These are phyloP conservation scores for Capsella bursapastoris DNA, from an alignment of 345 rosid species.

Conservation along the genomic window DNA sequence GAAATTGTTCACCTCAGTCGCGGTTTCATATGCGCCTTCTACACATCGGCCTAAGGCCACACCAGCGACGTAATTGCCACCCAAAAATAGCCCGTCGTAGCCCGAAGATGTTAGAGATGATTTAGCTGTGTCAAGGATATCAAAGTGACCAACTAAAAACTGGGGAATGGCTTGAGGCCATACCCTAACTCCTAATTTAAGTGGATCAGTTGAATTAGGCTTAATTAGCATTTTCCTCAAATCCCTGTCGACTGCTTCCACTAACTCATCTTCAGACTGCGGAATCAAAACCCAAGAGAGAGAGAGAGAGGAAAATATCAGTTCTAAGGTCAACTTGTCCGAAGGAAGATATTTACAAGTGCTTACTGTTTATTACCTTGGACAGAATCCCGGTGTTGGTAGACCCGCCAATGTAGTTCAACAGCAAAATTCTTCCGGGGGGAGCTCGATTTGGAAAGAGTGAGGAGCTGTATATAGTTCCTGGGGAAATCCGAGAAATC, in stretches of 20 bases:
- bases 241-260: slow-evolving; percentile 87
- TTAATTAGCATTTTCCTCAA: slow-evolving; percentile 91
- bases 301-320: neutral
- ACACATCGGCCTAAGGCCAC: slow-evolving; percentile 92
- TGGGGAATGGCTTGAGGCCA: slow-evolving; percentile 99
- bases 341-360: neutral
- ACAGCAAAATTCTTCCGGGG: slow-evolving; percentile 71
- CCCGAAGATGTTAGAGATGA: slow-evolving; percentile 57
- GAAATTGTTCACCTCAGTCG: slow-evolving; percentile 67
- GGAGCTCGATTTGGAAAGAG: slow-evolving; percentile 95
- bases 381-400: slow-evolving; percentile 76
- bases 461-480: slow-evolving; percentile 92
- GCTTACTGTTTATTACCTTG: slow-evolving; percentile 55
- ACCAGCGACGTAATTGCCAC: slow-evolving; percentile 83
- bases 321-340: slow-evolving; percentile 8
- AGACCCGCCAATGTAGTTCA: slow-evolving; percentile 89
- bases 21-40: slow-evolving; percentile 83
- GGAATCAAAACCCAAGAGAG: neutral
- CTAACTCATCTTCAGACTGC: slow-evolving; percentile 70
- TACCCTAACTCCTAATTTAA: slow-evolving; percentile 68
- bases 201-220: slow-evolving; percentile 74
- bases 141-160: slow-evolving; percentile 85
- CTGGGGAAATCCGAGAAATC: slow-evolving; percentile 44
- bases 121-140: slow-evolving; percentile 67
- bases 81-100: slow-evolving; percentile 70